Evolutionary conservation across 169 alveolate genomes (phyloP), one percentile per base, ranked within the genome.

Genomic region (Cryptosporidium canis): DNA sequence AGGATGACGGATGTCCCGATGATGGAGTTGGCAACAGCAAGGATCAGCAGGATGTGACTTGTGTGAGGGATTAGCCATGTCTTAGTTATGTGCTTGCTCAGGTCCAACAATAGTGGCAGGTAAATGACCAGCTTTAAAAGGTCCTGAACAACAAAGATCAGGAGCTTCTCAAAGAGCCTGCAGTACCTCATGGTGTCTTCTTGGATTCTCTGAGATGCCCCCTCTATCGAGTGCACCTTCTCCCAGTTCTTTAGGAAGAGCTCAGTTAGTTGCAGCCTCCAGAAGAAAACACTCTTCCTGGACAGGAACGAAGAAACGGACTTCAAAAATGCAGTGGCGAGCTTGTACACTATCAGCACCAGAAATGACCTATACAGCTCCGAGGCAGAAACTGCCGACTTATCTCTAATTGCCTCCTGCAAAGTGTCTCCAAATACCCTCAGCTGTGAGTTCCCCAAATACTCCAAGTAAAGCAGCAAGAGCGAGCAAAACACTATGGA

Each of bases 141-240:
- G 41, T 72, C 85, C 4, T 72, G 85, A 18, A 56, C 21, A 3
- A 72, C 44, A 39, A 55, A 55, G 21, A 72, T 33, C 27, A 56
- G 21, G 14, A 72, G 24, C 61, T 37, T 51, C 58, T 72, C 85
- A 12, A 55, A 72, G 24, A 72, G 56, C 18, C 24, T 56, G 45
- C 85, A 72, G 58, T 24, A 72, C 11, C 85, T 51, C 85, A 72
- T 72, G 18, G 56, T 72, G 29, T 72, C 85, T 56, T 72, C 85
- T 27, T 72, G 85, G 24, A 72, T 56, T 35, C 85, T 51, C 65
- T 72, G 85, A 12, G 85, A 51, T 3, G 43, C 85, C n/a, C 85
- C 85, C 37, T 72, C 85, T 7, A 55, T 35, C n/a, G 43, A 39
- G 70, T 72, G 48, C 24, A 72, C 55, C 6, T 39, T 37, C 29